Percentiles rank a stretch among this genome's conserved stretches.
phyloP scores from a whole-genome alignment of 1,139 yeast genomes.

The Kluyveromyces sp. region DNA sequence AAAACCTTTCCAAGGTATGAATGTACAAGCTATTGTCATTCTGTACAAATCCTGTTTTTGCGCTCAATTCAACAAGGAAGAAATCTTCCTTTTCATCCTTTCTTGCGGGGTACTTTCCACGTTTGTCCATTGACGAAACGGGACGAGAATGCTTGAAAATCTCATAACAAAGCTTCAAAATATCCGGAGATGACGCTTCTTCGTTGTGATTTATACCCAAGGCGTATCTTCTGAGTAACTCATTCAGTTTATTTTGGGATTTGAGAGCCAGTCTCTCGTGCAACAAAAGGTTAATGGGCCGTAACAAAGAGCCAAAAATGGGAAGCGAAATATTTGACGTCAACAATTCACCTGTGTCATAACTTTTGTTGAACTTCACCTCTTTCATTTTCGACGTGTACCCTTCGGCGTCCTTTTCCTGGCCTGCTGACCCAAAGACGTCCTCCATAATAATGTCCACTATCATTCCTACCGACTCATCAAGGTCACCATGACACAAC shows the following conservation, averaged over 20 bases:
- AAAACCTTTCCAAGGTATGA: conserved; percentile 62
- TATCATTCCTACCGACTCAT: conserved; percentile 55
- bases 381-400: conserved; percentile 84
- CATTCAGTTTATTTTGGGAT: conserved; percentile 71
- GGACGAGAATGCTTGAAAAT: conserved; percentile 49
- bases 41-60: conserved; percentile 50
- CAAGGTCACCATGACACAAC: conserved; percentile 66
- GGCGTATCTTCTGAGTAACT: conserved; percentile 66
- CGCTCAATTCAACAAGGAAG: conserved; percentile 60
- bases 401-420: conserved; percentile 92
- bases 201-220: conserved; percentile 68
- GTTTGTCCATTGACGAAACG: conserved; percentile 19
- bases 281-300: conserved; percentile 62
- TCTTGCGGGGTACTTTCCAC: not conserved
- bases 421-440: conserved; percentile 85
- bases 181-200: conserved; percentile 49
- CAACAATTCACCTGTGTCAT: conserved; percentile 75
- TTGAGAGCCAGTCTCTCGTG: conserved; percentile 60
- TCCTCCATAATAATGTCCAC: conserved; percentile 85
- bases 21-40: conserved; percentile 45
- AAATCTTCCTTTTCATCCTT: conserved; percentile 44
- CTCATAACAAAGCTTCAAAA: conserved; percentile 68
- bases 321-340: conserved; percentile 59
- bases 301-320: conserved; percentile 52
- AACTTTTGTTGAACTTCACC: conserved; percentile 83